These are phyloP conservation scores for Yamadazyma spencermartinsiae DNA, from an alignment of 1,139 yeast species.

Conservation along the genomic window DNA sequence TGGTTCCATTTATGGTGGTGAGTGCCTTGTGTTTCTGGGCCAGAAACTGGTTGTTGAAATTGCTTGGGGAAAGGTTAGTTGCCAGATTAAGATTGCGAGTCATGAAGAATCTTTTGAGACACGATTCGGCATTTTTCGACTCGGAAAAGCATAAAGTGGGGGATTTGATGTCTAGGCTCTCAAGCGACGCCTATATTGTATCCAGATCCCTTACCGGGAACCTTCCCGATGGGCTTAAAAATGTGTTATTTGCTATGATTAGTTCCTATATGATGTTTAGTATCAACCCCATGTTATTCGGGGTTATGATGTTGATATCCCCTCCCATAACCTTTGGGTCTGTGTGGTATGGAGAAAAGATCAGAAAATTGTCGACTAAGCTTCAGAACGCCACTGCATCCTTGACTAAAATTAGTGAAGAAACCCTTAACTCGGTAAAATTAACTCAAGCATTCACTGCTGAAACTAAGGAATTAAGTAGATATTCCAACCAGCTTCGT, in stretches of 20 bases:
- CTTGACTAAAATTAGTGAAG: conserved; percentile 47
- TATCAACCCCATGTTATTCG: conserved; percentile 46
- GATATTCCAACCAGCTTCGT: conserved; percentile 42
- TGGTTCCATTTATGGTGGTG: conserved; percentile 48
- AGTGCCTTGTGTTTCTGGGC: conserved; percentile 54
- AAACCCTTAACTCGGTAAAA: conserved; percentile 45
- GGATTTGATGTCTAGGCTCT: conserved; percentile 52
- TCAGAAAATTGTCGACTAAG: conserved; percentile 43
- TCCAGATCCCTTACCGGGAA: conserved; percentile 47
- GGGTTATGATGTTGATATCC: conserved; percentile 51
- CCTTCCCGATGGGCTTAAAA: conserved; percentile 51
- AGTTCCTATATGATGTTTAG: conserved; percentile 50
- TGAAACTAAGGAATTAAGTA: conserved; percentile 43
- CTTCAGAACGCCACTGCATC: conserved; percentile 51
- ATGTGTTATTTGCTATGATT: conserved; percentile 43
- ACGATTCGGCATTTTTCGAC: conserved; percentile 53
- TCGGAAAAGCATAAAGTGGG: conserved; percentile 56
- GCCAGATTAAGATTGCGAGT: conserved; percentile 50
- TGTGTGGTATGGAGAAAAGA: conserved; percentile 50
- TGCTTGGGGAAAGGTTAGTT: conserved; percentile 43
- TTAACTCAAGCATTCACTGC: conserved; percentile 49
- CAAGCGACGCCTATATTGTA: conserved; percentile 56
- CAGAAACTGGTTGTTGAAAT: conserved; percentile 47
- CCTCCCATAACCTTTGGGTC: conserved; percentile 56
- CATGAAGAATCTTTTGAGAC: conserved; percentile 51